Conservation (phyloP, 129 eudicot species). For the Centaurea solstitialis region DNA sequence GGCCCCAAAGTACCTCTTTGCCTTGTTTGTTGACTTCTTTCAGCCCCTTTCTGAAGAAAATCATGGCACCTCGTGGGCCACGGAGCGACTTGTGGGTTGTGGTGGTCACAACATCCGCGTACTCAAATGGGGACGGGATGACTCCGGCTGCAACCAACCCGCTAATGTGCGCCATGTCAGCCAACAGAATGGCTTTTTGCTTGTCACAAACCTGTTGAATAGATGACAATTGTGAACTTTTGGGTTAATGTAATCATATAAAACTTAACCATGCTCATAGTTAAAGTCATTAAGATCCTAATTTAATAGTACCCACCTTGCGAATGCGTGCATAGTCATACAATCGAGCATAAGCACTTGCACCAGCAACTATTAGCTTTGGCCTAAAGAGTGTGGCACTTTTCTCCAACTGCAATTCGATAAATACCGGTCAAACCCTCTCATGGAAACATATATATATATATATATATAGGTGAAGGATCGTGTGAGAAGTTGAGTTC, state of each 20-base stretch:
- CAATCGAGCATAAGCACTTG: slow-evolving; percentile 96
- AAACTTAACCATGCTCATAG: background rate
- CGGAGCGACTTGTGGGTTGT: slow-evolving; percentile 99
- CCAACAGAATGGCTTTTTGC: slow-evolving; percentile 81
- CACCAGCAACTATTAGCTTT: slow-evolving; percentile 95
- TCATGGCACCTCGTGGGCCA: slow-evolving; percentile 99
- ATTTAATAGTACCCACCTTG: slow-evolving; percentile 39
- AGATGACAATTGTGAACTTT: slow-evolving; percentile 1
- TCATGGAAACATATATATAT: background rate
- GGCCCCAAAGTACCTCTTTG: slow-evolving; percentile 60
- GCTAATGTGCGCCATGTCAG: slow-evolving; percentile 97
- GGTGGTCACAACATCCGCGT: slow-evolving; percentile 94
- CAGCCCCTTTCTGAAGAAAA: slow-evolving; percentile 86
- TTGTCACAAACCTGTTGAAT: slow-evolving; percentile 81
- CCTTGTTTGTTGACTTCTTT: slow-evolving; percentile 95
- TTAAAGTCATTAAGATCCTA: background rate
- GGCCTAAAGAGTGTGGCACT: slow-evolving; percentile 99
- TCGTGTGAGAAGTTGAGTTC: no score
- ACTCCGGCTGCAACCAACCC: slow-evolving; percentile 97
- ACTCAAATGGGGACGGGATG: slow-evolving; percentile 89
- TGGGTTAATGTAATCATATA: background rate
- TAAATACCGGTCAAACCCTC: slow-evolving; percentile 19
- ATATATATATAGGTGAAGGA: background rate
- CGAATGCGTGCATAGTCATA: slow-evolving; percentile 92
- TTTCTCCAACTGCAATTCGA: slow-evolving; percentile 76